Conservation (phyloP, 768 basidiomycete genomes). For the Phanerodontia chrysosporium region DNA sequence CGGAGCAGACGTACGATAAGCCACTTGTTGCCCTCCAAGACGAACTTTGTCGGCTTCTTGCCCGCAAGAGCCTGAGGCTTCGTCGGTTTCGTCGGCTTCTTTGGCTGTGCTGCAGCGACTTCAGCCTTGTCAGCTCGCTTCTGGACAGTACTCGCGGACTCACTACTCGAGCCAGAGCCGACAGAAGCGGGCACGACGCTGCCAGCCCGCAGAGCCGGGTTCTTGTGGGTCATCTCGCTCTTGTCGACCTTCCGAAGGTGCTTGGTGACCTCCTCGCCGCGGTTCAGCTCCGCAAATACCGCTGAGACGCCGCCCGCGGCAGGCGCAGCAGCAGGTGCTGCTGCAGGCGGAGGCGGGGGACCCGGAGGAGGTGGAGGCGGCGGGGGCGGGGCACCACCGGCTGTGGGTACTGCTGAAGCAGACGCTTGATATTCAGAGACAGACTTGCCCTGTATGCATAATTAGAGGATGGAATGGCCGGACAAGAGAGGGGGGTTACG, state of each 20-base stretch:
- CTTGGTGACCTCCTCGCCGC: conserved; percentile 86
- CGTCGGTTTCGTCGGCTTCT: conserved; percentile 73
- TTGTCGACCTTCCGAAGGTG: conserved; percentile 90
- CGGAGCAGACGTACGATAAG: conserved; percentile 49
- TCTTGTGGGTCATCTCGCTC: conserved; percentile 99
- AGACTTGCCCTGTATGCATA: conserved; percentile 46
- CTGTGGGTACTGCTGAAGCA: conserved; percentile 28
- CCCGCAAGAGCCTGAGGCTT: conserved; percentile 81
- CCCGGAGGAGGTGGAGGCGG: conserved; percentile 48
- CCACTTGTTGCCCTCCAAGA: conserved; percentile 93
- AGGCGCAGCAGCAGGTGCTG: conserved; percentile 25
- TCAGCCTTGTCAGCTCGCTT: no score
- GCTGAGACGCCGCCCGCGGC: conserved; percentile 59
- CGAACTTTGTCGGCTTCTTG: conserved; percentile 90
- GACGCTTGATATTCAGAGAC: conserved; percentile 49
- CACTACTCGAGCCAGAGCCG: conserved; percentile 14
- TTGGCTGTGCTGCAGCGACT: conserved; percentile 29
- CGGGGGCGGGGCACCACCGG: conserved; percentile 43
- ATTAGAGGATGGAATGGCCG: neutral
- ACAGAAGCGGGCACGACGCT: conserved; percentile 43
- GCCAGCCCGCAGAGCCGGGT: conserved; percentile 71
- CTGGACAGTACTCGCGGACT: no score
- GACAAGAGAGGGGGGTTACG: neutral
- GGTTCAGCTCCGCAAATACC: conserved; percentile 88
- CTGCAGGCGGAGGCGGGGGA: conserved; percentile 38